phyloP scores from a whole-genome alignment of 2,329 filamentous ascomycete genomes.

The Zasmidium angulare region DNA sequence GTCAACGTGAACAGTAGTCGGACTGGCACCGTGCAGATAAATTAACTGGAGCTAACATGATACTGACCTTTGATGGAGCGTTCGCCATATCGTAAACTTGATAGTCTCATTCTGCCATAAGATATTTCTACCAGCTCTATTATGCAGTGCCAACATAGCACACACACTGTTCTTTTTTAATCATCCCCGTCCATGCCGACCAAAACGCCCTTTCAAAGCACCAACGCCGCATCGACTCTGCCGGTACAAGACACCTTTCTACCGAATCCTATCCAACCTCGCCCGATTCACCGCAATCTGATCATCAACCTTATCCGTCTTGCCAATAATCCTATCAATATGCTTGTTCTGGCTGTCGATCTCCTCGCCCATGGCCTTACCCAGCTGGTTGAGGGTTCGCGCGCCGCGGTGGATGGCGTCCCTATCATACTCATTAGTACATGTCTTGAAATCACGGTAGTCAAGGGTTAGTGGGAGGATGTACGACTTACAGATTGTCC shows the following conservation, averaged over 20 bases:
- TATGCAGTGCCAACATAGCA: neutral
- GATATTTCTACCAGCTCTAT: neutral
- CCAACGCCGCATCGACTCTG: neutral
- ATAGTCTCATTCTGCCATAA: neutral
- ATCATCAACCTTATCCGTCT: conserved; percentile 80
- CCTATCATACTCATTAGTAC: conserved; percentile 21
- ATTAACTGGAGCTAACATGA: no score
- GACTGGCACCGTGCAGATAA: no score
- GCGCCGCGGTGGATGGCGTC: conserved; percentile 62
- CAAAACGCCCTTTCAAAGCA: neutral
- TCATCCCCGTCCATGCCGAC: neutral
- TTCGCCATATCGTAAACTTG: no score
- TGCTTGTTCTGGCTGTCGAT: conserved; percentile 74
- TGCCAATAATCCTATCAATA: conserved; percentile 67
- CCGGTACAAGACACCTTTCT: conserved; percentile 17
- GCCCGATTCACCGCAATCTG: conserved; percentile 76
- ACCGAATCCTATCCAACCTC: conserved; percentile 63
- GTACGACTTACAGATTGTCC: conserved; percentile 34
- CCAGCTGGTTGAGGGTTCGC: conserved; percentile 69
- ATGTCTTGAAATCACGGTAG: neutral
- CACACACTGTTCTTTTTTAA: neutral
- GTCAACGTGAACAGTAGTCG: no score
- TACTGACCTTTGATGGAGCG: no score
- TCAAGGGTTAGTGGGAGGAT: no score
- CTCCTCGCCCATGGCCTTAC: conserved; percentile 71